Percentiles rank a stretch among this genome's conserved stretches.
phyloP scores from a whole-genome alignment of 805 yeast species.

The Candida yuanshanica region DNA sequence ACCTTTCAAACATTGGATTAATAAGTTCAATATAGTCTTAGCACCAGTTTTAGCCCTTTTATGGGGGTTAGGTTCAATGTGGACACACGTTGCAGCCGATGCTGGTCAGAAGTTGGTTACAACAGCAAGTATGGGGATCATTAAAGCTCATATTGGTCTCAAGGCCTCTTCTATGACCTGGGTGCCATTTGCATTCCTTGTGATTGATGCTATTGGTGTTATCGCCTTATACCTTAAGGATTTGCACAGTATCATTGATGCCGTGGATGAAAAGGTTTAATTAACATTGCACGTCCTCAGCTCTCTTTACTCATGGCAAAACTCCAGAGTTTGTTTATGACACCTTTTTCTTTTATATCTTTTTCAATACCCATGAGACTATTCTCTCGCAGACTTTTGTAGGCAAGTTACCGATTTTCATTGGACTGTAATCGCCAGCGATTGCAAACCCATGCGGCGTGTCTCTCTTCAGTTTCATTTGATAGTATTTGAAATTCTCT shows the following conservation, averaged over 20 bases:
- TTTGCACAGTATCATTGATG: conserved; percentile 20
- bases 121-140: conserved; percentile 44
- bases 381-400: conserved; percentile 14
- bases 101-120: conserved; percentile 40
- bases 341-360: conserved; percentile 6
- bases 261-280: conserved; percentile 17
- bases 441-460: conserved; percentile 39
- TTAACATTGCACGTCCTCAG: too few relatives aligned
- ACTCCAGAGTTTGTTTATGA: neutral
- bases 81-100: conserved; percentile 51
- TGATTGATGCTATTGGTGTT: conserved; percentile 35
- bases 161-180: conserved; percentile 57
- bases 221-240: conserved; percentile 32
- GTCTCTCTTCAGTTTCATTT: conserved; percentile 17
- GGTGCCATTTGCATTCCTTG: conserved; percentile 48
- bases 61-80: conserved; percentile 65
- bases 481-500: conserved; percentile 10
- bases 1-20: conserved; percentile 33
- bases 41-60: conserved; percentile 35
- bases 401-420: conserved; percentile 28
- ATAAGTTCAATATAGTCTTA: conserved; percentile 26
- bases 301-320: neutral
- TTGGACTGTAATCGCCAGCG: conserved; percentile 32
- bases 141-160: conserved; percentile 39
- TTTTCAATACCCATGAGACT: conserved; percentile 18